A percentile compares a stretch with the other conserved stretches of the same genome.
These are phyloP conservation scores for Salix dunnii DNA, from an alignment of 345 rosid species.

Conservation along the genomic window DNA sequence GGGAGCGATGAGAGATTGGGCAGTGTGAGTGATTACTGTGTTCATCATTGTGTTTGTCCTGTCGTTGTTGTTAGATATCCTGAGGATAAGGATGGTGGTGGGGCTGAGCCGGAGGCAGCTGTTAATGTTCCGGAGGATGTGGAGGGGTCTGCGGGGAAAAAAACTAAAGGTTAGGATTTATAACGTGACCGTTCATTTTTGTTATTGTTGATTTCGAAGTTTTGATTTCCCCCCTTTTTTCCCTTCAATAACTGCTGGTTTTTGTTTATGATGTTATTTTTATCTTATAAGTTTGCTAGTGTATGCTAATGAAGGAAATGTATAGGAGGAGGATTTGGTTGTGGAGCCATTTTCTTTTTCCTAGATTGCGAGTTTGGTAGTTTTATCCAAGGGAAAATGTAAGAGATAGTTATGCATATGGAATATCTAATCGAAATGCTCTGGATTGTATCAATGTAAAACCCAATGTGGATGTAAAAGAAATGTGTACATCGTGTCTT, in stretches of 20 bases:
- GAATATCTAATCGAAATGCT: background rate
- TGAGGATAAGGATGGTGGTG: conserved; percentile 50
- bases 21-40: conserved; percentile 91
- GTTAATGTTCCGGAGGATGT: conserved; percentile 26
- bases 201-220: background rate
- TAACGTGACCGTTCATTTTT: background rate
- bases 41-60: conserved; percentile 85
- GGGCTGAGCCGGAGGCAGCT: conserved; percentile 15
- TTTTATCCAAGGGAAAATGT: background rate
- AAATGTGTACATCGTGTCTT: background rate
- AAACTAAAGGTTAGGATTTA: conserved; percentile 1
- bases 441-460: background rate
- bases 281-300: background rate
- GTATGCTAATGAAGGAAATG: background rate
- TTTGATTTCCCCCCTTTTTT: background rate
- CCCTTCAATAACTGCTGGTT: background rate
- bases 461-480: background rate
- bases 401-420: background rate
- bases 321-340: background rate
- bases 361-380: background rate
- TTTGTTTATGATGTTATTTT: background rate
- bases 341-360: background rate
- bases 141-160: conserved; percentile 1
- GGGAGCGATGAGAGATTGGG: conserved; percentile 83
- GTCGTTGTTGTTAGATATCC: conserved; percentile 85